These are phyloP conservation scores for Arabidopsis arenosa DNA, from an alignment of 345 rosid genomes.

Conservation along the genomic window DNA sequence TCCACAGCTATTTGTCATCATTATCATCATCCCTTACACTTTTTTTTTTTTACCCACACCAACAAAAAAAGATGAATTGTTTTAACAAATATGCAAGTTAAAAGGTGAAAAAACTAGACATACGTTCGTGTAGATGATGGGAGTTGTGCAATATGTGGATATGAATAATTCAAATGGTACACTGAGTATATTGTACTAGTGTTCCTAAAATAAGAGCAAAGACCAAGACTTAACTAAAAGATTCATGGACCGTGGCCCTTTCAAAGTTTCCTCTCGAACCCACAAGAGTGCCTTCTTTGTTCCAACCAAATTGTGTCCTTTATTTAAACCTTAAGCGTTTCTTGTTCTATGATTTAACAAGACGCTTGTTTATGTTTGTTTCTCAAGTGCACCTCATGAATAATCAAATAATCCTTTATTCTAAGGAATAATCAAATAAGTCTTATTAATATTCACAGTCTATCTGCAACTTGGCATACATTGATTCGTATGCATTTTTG, in stretches of 20 bases:
- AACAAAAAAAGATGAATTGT: neutral
- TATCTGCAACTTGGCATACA: too few relatives aligned
- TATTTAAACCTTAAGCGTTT: neutral
- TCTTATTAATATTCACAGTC: too few relatives aligned
- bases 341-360: slow-evolving; percentile 29
- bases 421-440: neutral
- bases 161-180: slow-evolving; percentile 36
- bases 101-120: slow-evolving; percentile 27
- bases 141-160: slow-evolving; percentile 34
- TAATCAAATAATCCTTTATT: neutral
- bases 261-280: slow-evolving; percentile 32
- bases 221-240: slow-evolving; percentile 33
- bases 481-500: too few relatives aligned
- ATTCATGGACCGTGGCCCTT: slow-evolving; percentile 29
- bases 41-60: neutral
- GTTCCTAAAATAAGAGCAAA: slow-evolving; percentile 35
- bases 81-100: neutral
- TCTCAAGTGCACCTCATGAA: slow-evolving; percentile 10
- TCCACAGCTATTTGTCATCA: slow-evolving; percentile 38
- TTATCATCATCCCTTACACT: slow-evolving; percentile 31
- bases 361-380: slow-evolving; percentile 26
- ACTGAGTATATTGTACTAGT: slow-evolving; percentile 37
- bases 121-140: slow-evolving; percentile 31
- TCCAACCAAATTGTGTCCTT: slow-evolving; percentile 33
- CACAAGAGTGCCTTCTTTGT: slow-evolving; percentile 34